phyloP scores from a whole-genome alignment of 495 filamentous ascomycete genomes.

The Geoglossum glabrum region DNA sequence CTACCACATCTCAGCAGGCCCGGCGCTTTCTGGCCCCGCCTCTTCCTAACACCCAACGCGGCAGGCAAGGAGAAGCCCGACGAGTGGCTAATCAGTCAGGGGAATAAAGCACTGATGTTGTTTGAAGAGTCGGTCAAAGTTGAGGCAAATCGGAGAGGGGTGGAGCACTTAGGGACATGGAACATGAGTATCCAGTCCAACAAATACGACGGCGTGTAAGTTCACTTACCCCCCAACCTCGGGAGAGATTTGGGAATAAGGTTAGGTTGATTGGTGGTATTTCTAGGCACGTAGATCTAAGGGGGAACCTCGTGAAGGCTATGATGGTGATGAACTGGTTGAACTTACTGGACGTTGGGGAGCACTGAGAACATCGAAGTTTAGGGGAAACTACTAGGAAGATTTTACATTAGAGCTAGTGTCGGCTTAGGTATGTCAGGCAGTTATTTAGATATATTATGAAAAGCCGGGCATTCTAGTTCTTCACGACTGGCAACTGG shows the following conservation, averaged over 20 bases:
- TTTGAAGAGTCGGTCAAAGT: slow-evolving; percentile 26
- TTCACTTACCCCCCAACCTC: neutral
- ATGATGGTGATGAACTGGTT: slow-evolving; percentile 39
- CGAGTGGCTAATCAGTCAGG: slow-evolving; percentile 29
- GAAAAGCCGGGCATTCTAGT: too few species aligned
- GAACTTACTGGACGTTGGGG: slow-evolving; percentile 14
- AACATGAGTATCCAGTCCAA: slow-evolving; percentile 32
- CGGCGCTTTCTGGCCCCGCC: slow-evolving; percentile 18
- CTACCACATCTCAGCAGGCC: slow-evolving; percentile 13
- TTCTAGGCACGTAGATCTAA: slow-evolving; percentile 27
- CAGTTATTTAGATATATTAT: too few species aligned
- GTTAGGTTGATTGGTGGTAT: slow-evolving; percentile 1
- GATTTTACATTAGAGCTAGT: neutral
- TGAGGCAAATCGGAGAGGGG: slow-evolving; percentile 20
- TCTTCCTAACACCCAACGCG: slow-evolving; percentile 31
- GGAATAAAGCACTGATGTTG: slow-evolving; percentile 28
- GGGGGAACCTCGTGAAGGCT: slow-evolving; percentile 31
- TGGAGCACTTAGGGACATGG: slow-evolving; percentile 33
- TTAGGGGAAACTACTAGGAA: too few species aligned
- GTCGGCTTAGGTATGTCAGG: too few species aligned
- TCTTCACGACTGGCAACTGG: too few species aligned
- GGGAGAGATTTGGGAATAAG: neutral
- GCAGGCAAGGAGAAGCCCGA: slow-evolving; percentile 32
- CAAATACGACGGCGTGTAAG: slow-evolving; percentile 30
- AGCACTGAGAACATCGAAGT: neutral